Evolutionary conservation across 1,284 basidiomycete species (phyloP).

Genomic region (Cryptococcus sp.): DNA sequence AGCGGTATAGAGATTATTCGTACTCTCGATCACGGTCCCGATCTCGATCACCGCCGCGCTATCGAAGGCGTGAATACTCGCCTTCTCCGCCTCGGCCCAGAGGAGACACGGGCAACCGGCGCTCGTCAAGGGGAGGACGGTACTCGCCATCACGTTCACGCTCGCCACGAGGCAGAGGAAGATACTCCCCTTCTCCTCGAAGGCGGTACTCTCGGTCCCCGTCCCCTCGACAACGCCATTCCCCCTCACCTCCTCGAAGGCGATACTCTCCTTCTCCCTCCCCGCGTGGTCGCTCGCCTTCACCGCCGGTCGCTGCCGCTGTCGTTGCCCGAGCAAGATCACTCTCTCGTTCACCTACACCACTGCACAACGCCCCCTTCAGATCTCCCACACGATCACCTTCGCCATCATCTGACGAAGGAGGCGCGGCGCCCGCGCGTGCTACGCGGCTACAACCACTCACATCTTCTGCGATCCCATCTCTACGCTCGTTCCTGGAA

Average conservation of each 20-base stretch:
- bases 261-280: conserved; percentile 17
- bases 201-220: conserved; percentile 16
- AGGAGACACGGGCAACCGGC: neutral
- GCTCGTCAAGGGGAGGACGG: neutral
- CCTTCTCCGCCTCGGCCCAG: neutral
- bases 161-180: conserved; percentile 11
- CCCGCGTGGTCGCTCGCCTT: conserved; percentile 1
- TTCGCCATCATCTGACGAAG: conserved; percentile 33
- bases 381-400: conserved; percentile 17
- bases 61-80: neutral
- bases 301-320: neutral
- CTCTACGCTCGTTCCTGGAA: conserved; percentile 75
- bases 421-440: conserved; percentile 49
- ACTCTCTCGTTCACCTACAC: conserved; percentile 16
- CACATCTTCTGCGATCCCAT: conserved; percentile 71
- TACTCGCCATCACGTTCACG: conserved; percentile 10
- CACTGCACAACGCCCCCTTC: conserved; percentile 18
- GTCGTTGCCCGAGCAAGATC: conserved; percentile 8
- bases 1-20: conserved; percentile 6
- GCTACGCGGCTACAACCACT: conserved; percentile 58
- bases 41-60: conserved; percentile 12
- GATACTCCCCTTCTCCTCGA: conserved; percentile 9
- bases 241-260: conserved; percentile 15
- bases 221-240: conserved; percentile 11
- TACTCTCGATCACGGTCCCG: conserved; percentile 15